These are phyloP conservation scores for Alternaria consortialis DNA, from an alignment of 2,329 filamentous ascomycete genomes.

Conservation along the genomic window DNA sequence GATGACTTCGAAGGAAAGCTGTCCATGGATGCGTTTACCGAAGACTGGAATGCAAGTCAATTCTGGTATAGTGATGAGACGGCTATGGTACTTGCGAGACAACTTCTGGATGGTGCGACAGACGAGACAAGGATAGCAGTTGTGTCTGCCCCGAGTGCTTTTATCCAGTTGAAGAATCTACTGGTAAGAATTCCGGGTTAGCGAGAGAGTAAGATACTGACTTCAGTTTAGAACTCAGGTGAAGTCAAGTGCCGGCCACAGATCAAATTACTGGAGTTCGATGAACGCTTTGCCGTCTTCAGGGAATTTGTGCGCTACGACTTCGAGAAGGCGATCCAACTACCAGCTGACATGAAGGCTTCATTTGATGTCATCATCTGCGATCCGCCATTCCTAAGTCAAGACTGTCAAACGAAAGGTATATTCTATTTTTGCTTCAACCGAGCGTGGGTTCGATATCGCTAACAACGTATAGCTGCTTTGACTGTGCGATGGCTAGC, in stretches of 20 bases:
- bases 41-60: conserved; percentile 85
- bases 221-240: conserved; percentile 35
- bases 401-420: conserved; percentile 84
- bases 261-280: conserved; percentile 75
- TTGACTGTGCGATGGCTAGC: conserved; percentile 78
- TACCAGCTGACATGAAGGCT: conserved; percentile 70
- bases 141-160: conserved; percentile 78
- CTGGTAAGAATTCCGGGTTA: conserved; percentile 58
- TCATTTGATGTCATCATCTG: conserved; percentile 74
- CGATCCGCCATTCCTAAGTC: conserved; percentile 81
- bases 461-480: conserved; percentile 63
- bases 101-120: conserved; percentile 70
- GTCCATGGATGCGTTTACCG: conserved; percentile 75
- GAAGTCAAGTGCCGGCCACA: conserved; percentile 58
- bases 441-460: neutral
- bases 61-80: conserved; percentile 86
- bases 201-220: neutral
- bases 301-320: conserved; percentile 79
- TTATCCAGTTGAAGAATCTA: conserved; percentile 77
- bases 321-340: conserved; percentile 71
- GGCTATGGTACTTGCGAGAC: conserved; percentile 68
- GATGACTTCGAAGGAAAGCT: conserved; percentile 59
- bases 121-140: conserved; percentile 70
- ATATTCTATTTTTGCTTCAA: neutral
- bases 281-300: conserved; percentile 77